Evolutionary conservation across 169 alveolate species (phyloP).

Genomic region (Amoebophrya sp.): DNA sequence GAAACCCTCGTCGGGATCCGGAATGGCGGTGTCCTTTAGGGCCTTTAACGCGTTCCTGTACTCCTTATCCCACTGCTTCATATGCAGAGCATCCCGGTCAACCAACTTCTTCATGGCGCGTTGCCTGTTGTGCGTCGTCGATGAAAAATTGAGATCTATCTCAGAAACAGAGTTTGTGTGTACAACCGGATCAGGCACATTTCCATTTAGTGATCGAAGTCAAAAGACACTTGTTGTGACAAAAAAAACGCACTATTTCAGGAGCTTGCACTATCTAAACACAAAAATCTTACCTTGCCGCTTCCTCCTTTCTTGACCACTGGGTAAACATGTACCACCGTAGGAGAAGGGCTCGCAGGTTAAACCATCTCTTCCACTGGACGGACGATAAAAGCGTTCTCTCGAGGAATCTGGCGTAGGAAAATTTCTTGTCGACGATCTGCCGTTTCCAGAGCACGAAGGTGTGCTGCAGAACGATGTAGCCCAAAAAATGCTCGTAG

Average conservation of each 20-base stretch:
- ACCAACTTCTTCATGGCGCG: neutral
- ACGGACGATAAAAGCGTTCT: neutral
- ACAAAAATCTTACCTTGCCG: neutral
- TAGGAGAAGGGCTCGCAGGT: neutral
- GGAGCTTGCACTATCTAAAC: neutral
- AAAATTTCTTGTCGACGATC: neutral
- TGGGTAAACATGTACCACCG: neutral
- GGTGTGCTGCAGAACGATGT: neutral
- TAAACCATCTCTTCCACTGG: neutral
- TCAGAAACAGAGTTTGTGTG: neutral
- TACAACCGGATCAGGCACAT: neutral
- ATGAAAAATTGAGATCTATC: too few species aligned
- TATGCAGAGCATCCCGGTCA: neutral
- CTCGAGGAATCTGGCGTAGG: neutral
- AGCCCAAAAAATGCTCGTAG: neutral
- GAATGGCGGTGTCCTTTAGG: neutral
- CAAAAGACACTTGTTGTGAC: too few species aligned
- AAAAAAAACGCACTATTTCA: too few species aligned
- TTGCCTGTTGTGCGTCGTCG: too few species aligned
- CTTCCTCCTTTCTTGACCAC: neutral
- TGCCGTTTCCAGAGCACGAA: neutral
- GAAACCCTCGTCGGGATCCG: neutral
- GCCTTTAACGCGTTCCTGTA: neutral
- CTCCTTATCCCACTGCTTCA: neutral
- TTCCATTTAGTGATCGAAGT: too few species aligned